Base-by-base conservation (phyloP, 139 green algal species). In the Coccomyxa sp. region DNA sequence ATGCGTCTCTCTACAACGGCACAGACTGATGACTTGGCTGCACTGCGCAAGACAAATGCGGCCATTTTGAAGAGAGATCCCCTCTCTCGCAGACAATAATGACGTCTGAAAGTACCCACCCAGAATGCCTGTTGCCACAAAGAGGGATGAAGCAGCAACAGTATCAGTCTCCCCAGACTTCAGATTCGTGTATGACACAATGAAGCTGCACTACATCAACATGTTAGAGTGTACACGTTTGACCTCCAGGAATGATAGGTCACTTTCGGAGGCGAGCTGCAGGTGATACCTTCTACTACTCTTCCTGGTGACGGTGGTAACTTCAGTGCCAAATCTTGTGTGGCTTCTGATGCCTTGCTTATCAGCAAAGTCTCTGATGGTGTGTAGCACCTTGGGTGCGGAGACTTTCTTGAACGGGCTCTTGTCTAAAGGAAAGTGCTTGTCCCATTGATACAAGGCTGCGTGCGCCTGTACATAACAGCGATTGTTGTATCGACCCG, bases 371-470 rank as follows among this genome's bases (percentile, higher is more conserved):
- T 37, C 37, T 37, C 39, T 29, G 24, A 77, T 16, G 10, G 39
- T 77, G 8, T 36, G 8, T 7, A 77, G 72, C 38, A 77, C 72
- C n/a, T 16, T 77, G 18, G 39, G 9, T 2, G 16, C 31, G 2
- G 38, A 9, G 16, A 64, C 38, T 39, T 77, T 77, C 5, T 58
- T 68, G 72, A 77, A 77, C 10, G 72, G 72, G 12, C 31, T 64
- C 2, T 37, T 27, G 39, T 35, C 39, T 35, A 77, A 27, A 14
- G 18, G 9, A 29, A 68, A 77, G 10, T 12, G 33, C 18, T 18
- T 0, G 39, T 77, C 16, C 72, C 72, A 77, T 22, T 64, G 24
- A 64, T 77, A 77, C 29, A 68, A 27, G 2, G 72, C 72, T 33
- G 72, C 72, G 7, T 77, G 37, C 9, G 72, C 72, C 72, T 77